Base-by-base conservation (phyloP, 2,329 filamentous ascomycete genomes). In the Neophaeococcomyces aloes region DNA sequence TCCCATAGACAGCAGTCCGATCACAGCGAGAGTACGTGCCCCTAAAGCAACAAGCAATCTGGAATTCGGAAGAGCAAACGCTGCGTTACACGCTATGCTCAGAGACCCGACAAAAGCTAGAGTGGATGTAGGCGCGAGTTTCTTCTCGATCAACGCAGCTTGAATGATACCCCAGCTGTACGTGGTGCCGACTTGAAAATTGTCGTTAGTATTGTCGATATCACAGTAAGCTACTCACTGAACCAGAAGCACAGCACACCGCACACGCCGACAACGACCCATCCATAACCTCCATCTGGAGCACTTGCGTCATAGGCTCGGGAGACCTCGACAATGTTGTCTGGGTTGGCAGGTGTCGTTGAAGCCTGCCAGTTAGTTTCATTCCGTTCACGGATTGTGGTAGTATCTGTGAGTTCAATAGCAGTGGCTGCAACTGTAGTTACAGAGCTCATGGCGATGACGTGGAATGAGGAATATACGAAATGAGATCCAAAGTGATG, bases 151-250 rank as follows among this genome's bases (percentile, higher is more conserved):
- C 1, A 80, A 64, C 0, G 68, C 74, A 3, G 65, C 65, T 57
- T 81, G 76, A 35, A 79, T 62, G 0, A 81, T 67, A 15, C 76
- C 78, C 75, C 76, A 80, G 50, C 66, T 68, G 54, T 77, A 76
- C 7, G 67, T 67, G 0, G 67, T 72, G 8, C 45, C 37, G 7
- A 40, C 35, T 36, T 36, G 33, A 18, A 36, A 6, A 7, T 6
- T 6, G n/a, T 15, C n/a, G 30, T 32, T 14, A 13, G 30, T 4
- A 4, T 32, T 32, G n/a, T 32, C 4, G 17, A 6, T 32, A 15
- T 14, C 8, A 17, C 8, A 10, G 11, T 8, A 15, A 11, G 17
- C 5, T 3, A 39, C 39, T 74, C 75, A 36, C 72, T 66, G 39
- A 71, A 65, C 72, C 71, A 76, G 63, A 73, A 79, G 2, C 69